phyloP scores from a whole-genome alignment of 352 stramenopile genomes.

The Phytophthora hibernalis region DNA sequence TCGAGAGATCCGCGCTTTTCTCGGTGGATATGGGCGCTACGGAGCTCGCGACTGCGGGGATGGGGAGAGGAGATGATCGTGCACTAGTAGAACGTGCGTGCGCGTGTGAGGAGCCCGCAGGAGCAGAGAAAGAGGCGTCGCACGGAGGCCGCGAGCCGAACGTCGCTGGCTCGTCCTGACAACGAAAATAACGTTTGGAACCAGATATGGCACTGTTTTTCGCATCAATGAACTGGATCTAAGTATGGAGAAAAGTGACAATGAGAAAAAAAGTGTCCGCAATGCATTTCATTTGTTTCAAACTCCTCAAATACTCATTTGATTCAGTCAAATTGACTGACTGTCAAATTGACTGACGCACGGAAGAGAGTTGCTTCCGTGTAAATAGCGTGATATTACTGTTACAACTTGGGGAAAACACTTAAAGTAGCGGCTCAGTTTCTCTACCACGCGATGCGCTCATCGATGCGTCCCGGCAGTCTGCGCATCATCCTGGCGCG shows the following conservation, averaged over 20 bases:
- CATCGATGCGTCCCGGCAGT: constrained; percentile 50
- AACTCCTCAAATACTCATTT: too few relatives aligned
- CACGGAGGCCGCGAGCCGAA: constrained; percentile 12
- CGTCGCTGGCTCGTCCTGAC: constrained; percentile 12
- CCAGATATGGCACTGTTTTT: constrained; percentile 21
- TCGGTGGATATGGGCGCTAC: constrained; percentile 17
- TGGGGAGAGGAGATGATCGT: constrained; percentile 1
- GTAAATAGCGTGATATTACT: constrained; percentile 7
- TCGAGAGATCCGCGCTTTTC: constrained; percentile 17
- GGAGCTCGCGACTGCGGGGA: constrained; percentile 7
- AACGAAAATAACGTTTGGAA: constrained; percentile 1
- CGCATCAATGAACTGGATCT: constrained; percentile 9
- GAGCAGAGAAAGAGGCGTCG: neutral
- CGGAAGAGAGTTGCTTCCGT: neutral
- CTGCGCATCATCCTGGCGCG: constrained; percentile 43
- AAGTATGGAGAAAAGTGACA: constrained; percentile 19
- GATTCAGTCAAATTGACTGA: too few relatives aligned
- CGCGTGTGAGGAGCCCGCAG: neutral
- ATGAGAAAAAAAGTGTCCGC: neutral
- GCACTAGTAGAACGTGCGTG: neutral
- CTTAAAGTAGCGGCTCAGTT: neutral
- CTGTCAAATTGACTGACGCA: too few relatives aligned
- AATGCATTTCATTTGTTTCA: too few relatives aligned
- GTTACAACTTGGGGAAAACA: neutral
- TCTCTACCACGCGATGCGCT: constrained; percentile 40